Conservation (phyloP, 768 basidiomycete species). For the Jaapia argillacea region DNA sequence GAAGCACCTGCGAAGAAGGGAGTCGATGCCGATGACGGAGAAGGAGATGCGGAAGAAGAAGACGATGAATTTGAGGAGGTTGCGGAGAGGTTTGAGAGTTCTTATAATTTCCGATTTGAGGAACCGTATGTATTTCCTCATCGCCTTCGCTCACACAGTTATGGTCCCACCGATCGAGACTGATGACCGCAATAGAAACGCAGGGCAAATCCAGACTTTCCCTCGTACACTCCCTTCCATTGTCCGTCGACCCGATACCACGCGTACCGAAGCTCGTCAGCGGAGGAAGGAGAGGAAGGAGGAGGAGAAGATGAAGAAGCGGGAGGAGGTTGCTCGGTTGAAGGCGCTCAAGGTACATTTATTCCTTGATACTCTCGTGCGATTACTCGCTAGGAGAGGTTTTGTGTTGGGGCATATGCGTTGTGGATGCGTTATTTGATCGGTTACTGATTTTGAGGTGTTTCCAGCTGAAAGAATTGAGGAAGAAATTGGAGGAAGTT, state of each 20-base stretch:
- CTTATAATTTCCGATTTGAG: slow-evolving; percentile 97
- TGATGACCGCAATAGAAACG: slow-evolving; percentile 34
- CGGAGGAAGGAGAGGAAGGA: slow-evolving; percentile 71
- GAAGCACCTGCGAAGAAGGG: slow-evolving; percentile 19
- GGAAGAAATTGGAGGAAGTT: slow-evolving; percentile 64
- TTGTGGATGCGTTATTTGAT: too few relatives aligned
- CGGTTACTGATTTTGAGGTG: too few relatives aligned
- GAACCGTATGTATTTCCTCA: slow-evolving; percentile 62
- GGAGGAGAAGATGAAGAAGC: slow-evolving; percentile 60
- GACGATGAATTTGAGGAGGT: slow-evolving; percentile 84
- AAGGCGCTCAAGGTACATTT: slow-evolving; percentile 81
- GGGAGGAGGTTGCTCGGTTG: slow-evolving; percentile 73
- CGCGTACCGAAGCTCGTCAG: slow-evolving; percentile 79
- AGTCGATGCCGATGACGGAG: slow-evolving; percentile 14
- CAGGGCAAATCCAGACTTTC: slow-evolving; percentile 56
- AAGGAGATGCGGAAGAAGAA: slow-evolving; percentile 28
- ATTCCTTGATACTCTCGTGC: too few relatives aligned
- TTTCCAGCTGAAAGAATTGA: slow-evolving; percentile 77
- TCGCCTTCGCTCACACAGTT: too few relatives aligned
- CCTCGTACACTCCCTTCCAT: slow-evolving; percentile 61
- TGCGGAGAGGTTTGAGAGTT: slow-evolving; percentile 87
- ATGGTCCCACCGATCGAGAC: neutral
- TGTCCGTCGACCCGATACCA: slow-evolving; percentile 65
- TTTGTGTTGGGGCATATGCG: too few relatives aligned
- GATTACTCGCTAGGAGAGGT: too few relatives aligned